Conservation (phyloP, 192 early-diverging fungal genomes). For the Coemansia sp. region DNA sequence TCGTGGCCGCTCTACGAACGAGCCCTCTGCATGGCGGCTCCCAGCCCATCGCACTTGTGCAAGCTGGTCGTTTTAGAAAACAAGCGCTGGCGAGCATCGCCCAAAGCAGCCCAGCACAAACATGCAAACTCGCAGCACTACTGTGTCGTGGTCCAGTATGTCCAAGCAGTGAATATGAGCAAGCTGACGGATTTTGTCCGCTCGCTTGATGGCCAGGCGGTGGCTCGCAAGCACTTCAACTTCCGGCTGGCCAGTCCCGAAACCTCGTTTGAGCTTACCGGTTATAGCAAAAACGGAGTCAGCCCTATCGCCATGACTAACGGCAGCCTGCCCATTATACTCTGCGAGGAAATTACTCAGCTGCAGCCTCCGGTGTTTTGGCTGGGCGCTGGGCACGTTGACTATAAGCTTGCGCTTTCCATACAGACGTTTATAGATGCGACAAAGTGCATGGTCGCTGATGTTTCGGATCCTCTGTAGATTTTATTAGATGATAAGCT, state of each 20-base stretch:
- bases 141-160: constrained; percentile 68
- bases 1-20: constrained; percentile 71
- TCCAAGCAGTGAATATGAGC: constrained; percentile 58
- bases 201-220: constrained; percentile 41
- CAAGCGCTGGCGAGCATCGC: constrained; percentile 61
- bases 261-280: constrained; percentile 64
- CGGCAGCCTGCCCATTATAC: constrained; percentile 59
- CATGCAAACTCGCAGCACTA: constrained; percentile 50
- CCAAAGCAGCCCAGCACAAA: too few species aligned
- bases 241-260: constrained; percentile 68
- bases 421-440: constrained; percentile 58
- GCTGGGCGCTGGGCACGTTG: constrained; percentile 78
- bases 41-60: constrained; percentile 78
- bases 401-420: constrained; percentile 80
- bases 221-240: constrained; percentile 76
- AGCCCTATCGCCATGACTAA: constrained; percentile 63
- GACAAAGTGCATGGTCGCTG: constrained; percentile 22
- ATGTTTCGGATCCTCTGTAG: constrained; percentile 18
- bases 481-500: constrained; percentile 13
- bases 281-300: constrained; percentile 69
- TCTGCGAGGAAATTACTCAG: constrained; percentile 60
- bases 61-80: constrained; percentile 89
- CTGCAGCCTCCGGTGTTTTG: constrained; percentile 68
- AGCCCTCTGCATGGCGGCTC: constrained; percentile 65
- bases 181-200: constrained; percentile 67